Percentiles rank a stretch among this genome's conserved stretches.
Evolutionary conservation across 2,329 filamentous ascomycete genomes (phyloP).

Genomic region (Macrophomina phaseolina): DNA sequence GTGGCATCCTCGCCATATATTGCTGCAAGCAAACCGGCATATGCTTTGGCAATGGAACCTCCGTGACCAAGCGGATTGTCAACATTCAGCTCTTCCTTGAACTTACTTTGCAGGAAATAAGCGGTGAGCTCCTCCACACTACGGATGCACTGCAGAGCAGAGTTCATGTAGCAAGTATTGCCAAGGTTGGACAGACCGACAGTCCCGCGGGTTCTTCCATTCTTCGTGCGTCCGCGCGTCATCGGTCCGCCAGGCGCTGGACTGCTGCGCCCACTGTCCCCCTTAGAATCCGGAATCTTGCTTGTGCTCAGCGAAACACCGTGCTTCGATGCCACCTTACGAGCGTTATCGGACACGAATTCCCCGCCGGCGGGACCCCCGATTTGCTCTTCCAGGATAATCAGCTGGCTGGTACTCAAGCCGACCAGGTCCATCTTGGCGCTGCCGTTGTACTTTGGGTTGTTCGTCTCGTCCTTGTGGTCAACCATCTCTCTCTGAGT

Average conservation of each 20-base stretch:
- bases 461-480: constrained; percentile 71
- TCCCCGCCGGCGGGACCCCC: constrained; percentile 60
- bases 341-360: constrained; percentile 59
- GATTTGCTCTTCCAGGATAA: constrained; percentile 84
- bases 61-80: constrained; percentile 85
- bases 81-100: constrained; percentile 80
- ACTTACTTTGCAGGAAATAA: constrained; percentile 77
- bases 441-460: constrained; percentile 78
- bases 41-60: constrained; percentile 85
- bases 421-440: constrained; percentile 69
- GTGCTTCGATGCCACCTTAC: constrained; percentile 50
- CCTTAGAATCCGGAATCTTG: constrained; percentile 36
- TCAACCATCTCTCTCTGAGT: constrained; percentile 69
- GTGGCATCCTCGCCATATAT: constrained; percentile 75
- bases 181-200: constrained; percentile 89
- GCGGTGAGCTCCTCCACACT: constrained; percentile 92
- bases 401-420: constrained; percentile 72
- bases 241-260: constrained; percentile 67
- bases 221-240: constrained; percentile 73
- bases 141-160: constrained; percentile 90
- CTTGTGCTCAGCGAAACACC: constrained; percentile 54
- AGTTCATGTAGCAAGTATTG: constrained; percentile 99
- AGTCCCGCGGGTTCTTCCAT: constrained; percentile 73
- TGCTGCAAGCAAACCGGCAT: constrained; percentile 74
- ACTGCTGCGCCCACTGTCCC: constrained; percentile 67